These are phyloP conservation scores for Artemisia annua DNA, from an alignment of 129 eudicot species.

Conservation along the genomic window DNA sequence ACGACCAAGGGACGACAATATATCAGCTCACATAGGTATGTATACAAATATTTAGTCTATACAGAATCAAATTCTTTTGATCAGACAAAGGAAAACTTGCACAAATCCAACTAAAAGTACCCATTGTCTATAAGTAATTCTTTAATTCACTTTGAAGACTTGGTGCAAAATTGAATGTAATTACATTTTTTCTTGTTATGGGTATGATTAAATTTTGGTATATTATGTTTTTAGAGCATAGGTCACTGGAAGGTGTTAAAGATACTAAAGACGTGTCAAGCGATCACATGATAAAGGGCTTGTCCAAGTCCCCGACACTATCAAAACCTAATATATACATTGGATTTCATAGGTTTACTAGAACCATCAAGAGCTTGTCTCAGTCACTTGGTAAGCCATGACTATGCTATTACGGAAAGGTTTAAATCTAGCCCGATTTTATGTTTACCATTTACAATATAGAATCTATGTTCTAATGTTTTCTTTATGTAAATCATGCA, in stretches of 20 bases:
- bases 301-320: conserved; percentile 35
- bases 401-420: neutral
- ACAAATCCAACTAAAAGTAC: neutral
- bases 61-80: neutral
- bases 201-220: conserved; percentile 15
- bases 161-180: neutral
- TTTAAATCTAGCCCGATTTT: neutral
- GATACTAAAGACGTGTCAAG: conserved; percentile 36
- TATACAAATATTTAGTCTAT: neutral
- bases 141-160: neutral
- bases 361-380: conserved; percentile 58
- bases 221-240: conserved; percentile 23
- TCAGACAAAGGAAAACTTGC: neutral
- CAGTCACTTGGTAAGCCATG: conserved; percentile 61
- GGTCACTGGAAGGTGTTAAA: conserved; percentile 26
- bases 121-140: neutral
- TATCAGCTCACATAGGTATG: conserved; percentile 43
- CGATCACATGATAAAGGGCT: conserved; percentile 46
- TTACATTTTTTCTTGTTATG: neutral
- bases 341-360: conserved; percentile 60
- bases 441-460: neutral
- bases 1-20: conserved; percentile 36
- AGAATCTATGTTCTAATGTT: neutral
- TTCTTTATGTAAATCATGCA: neutral
- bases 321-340: conserved; percentile 53